Evolutionary conservation across 129 eudicot genomes (phyloP), one percentile per base, ranked within the genome.

Genomic region (Helichrysum umbraculigerum): DNA sequence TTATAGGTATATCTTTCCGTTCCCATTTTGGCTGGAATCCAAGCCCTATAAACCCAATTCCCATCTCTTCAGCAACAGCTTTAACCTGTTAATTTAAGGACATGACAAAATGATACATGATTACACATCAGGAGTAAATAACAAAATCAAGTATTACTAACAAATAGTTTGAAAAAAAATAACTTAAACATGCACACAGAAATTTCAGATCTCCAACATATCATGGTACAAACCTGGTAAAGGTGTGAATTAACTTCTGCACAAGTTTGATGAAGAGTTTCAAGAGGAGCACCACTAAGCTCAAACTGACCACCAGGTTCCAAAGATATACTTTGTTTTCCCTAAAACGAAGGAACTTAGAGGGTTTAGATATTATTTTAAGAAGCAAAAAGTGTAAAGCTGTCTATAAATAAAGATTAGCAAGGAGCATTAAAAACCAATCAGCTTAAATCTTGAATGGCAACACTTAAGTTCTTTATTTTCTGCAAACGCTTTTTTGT

Each of bases 291-390:
- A 68, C 99, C 99, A 83, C 99, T 95, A 59, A 95, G 97, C 85
- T 95, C 99, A 82, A 95, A 95, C 54, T 95, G 99, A 72, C 99
- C 99, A 32, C 99, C 99, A 69, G 99, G 97, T 81, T 95, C 99
- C 76, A 95, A 70, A 44, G 99, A 95, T 89, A 95, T 91, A 72
- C 96, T 95, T 89, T 95, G 99, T 57, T 87, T 91, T 63, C 94
- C 99, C 99, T 95, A 90, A 56, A 73, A 75, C 72, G 20, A 8
- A 79, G 32, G 21, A 68, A 71, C 15, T 59, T 12, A 66, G 71
- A 54, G 9, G 12, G n/a, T 29, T 44, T 7, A 8, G 29, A 69
- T 35, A 66, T 47, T 28, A 12, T 4, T 54, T 21, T 70, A 7
- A 68, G 8, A 17, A 66, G 20, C 12, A 28, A 71, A 44, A 50